phyloP scores from a whole-genome alignment of 1,284 basidiomycete genomes.

The Dichomitus squalens region DNA sequence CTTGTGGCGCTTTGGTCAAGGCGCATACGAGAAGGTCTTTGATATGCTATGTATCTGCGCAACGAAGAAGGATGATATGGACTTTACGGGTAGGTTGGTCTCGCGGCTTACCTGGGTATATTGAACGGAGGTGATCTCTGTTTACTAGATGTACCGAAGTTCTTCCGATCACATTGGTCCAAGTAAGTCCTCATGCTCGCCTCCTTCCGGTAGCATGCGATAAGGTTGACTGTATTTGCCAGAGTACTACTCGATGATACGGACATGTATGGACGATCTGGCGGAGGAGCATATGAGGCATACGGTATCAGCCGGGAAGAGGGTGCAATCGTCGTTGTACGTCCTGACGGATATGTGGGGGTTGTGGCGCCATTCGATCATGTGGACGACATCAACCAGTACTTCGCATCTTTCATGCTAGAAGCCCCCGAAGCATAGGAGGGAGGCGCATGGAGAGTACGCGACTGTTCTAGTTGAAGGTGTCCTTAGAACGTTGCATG shows the following conservation, averaged over 20 bases:
- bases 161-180: slow-evolving; percentile 66
- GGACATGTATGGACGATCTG: slow-evolving; percentile 33
- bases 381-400: slow-evolving; percentile 46
- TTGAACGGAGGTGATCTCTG: background rate
- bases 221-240: background rate
- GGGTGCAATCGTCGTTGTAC: slow-evolving; percentile 68
- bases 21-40: slow-evolving; percentile 38
- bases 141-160: slow-evolving; percentile 43
- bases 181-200: slow-evolving; percentile 55
- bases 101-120: background rate
- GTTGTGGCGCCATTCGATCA: slow-evolving; percentile 53
- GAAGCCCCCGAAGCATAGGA: background rate
- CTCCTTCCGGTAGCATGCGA: background rate
- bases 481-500: no score
- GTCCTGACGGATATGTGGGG: slow-evolving; percentile 76
- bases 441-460: background rate
- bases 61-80: slow-evolving; percentile 48
- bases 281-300: slow-evolving; percentile 44
- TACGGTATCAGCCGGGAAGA: slow-evolving; percentile 52
- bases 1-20: slow-evolving; percentile 36
- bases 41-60: slow-evolving; percentile 56
- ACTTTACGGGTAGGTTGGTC: slow-evolving; percentile 37
- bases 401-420: slow-evolving; percentile 50
- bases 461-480: background rate
- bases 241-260: slow-evolving; percentile 40